These are phyloP conservation scores for Pharus latifolius DNA, from an alignment of 176 grass and related monocot genomes.

Conservation along the genomic window DNA sequence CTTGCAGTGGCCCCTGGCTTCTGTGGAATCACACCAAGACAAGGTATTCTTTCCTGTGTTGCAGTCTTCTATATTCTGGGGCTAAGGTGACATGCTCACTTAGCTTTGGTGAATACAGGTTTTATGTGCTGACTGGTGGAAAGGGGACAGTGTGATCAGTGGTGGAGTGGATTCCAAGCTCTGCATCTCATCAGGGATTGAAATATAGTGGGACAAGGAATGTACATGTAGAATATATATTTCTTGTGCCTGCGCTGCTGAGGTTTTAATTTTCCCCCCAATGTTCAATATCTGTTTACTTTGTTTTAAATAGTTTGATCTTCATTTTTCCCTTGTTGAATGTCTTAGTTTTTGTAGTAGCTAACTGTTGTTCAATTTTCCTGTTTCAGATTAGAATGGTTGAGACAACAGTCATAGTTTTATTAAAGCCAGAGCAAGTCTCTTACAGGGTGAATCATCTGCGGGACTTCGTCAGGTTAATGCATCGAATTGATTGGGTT, in stretches of 20 bases:
- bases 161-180: slow-evolving; percentile 96
- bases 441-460: neutral
- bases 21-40: slow-evolving; percentile 66
- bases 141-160: slow-evolving; percentile 61
- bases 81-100: neutral
- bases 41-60: slow-evolving; percentile 35
- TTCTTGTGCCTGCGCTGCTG: neutral
- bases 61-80: neutral
- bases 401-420: neutral
- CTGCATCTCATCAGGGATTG: slow-evolving; percentile 58
- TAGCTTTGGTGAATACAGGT: slow-evolving; percentile 32
- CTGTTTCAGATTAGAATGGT: slow-evolving; percentile 9
- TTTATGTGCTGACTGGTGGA: slow-evolving; percentile 93
- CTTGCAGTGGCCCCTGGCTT: slow-evolving; percentile 78
- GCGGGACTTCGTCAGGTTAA: neutral
- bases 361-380: neutral
- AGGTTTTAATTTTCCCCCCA: slow-evolving; percentile 3
- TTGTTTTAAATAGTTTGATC: neutral
- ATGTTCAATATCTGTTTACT: neutral
- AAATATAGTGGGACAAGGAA: slow-evolving; percentile 35
- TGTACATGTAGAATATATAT: neutral
- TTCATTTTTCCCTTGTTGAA: neutral
- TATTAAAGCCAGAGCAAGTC: slow-evolving; percentile 2
- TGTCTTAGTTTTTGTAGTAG: neutral
- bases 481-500: neutral